phyloP scores from a whole-genome alignment of 1,139 yeast species.

The Lodderomyces metapsilosis region DNA sequence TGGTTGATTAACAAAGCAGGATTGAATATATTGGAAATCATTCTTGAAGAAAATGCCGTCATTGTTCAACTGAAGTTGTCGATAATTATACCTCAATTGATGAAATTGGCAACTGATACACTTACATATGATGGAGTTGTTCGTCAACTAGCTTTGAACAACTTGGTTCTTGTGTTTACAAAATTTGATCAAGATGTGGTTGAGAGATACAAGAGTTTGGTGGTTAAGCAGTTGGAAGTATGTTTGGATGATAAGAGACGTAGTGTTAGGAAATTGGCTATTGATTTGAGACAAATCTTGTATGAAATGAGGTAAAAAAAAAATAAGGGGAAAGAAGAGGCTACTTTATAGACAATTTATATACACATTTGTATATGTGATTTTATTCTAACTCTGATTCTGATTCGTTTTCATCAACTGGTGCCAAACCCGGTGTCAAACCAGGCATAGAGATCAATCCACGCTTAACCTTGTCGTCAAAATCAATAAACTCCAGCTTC shows the following conservation, averaged over 20 bases:
- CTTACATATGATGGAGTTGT: constrained; percentile 36
- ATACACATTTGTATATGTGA: constrained; percentile 1
- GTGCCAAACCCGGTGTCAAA: constrained; percentile 89
- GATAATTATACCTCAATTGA: constrained; percentile 54
- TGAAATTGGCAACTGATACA: constrained; percentile 30
- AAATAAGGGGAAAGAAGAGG: too few species aligned
- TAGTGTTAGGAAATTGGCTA: constrained; percentile 69
- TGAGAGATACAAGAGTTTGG: constrained; percentile 29
- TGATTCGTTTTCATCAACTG: constrained; percentile 64
- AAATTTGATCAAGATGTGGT: constrained; percentile 8
- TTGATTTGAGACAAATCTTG: constrained; percentile 75
- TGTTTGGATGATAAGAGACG: constrained; percentile 77
- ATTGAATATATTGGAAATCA: constrained; percentile 50
- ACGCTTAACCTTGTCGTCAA: constrained; percentile 41
- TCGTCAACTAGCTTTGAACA: constrained; percentile 30
- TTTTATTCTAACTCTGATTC: constrained; percentile 30
- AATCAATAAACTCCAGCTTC: constrained; percentile 25
- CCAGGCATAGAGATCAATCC: constrained; percentile 59
- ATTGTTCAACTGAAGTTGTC: constrained; percentile 46
- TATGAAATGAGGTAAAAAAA: constrained; percentile 50
- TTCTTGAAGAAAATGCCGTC: constrained; percentile 48
- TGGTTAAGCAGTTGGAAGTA: constrained; percentile 47
- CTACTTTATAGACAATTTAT: constrained; percentile 2
- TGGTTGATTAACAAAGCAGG: constrained; percentile 56
- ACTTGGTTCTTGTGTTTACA: constrained; percentile 12